Evolutionary conservation across 768 basidiomycete species (phyloP).

Genomic region (Agrocybe chaxingu): DNA sequence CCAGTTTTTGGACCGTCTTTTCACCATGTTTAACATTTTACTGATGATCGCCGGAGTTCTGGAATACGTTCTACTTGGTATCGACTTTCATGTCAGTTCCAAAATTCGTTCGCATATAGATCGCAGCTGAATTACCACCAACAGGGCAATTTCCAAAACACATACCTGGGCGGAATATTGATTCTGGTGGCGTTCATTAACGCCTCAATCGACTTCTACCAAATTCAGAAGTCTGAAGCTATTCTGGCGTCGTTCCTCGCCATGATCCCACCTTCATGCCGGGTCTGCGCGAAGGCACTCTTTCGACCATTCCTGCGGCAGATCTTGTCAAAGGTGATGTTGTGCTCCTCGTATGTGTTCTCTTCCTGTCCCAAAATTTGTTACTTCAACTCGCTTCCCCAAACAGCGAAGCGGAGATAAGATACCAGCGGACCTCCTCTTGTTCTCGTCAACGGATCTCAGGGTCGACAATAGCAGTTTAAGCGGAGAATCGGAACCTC

Average conservation of each 20-base stretch:
- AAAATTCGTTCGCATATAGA: slow-evolving; percentile 7
- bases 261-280: slow-evolving; percentile 70
- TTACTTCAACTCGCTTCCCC: slow-evolving; percentile 1
- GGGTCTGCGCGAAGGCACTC: slow-evolving; percentile 56
- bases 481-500: slow-evolving; percentile 70
- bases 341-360: slow-evolving; percentile 50
- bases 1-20: slow-evolving; percentile 62
- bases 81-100: slow-evolving; percentile 50
- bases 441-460: slow-evolving; percentile 59
- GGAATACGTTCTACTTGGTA: slow-evolving; percentile 62
- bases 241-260: slow-evolving; percentile 71
- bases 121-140: neutral
- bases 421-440: slow-evolving; percentile 63
- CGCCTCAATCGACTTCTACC: slow-evolving; percentile 68
- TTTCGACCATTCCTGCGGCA: slow-evolving; percentile 54
- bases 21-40: slow-evolving; percentile 66
- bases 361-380: neutral
- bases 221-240: slow-evolving; percentile 72
- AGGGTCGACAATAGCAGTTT: slow-evolving; percentile 72
- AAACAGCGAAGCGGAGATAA: slow-evolving; percentile 63
- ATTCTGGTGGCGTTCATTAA: slow-evolving; percentile 68
- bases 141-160: slow-evolving; percentile 59
- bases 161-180: slow-evolving; percentile 68
- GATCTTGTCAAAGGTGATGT: slow-evolving; percentile 66
- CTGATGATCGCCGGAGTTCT: slow-evolving; percentile 64